Evolutionary conservation across 176 grass and related monocot genomes (phyloP).

Genomic region (Raddia guianensis): DNA sequence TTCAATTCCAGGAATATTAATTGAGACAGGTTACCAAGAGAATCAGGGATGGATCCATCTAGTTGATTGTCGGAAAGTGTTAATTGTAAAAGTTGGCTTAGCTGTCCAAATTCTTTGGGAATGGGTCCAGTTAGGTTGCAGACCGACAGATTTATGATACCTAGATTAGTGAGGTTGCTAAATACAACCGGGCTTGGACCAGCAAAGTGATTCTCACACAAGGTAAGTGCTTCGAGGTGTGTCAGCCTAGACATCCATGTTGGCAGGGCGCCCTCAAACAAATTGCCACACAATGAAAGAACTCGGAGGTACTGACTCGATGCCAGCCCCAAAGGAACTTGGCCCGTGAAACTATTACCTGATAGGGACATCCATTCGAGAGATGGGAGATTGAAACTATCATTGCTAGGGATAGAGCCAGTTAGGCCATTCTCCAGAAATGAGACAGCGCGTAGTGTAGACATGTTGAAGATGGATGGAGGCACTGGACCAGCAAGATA

Average conservation of each 20-base stretch:
- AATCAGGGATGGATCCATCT: not conserved
- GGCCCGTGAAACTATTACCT: not conserved
- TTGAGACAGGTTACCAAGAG: not conserved
- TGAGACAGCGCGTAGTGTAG: too few species aligned
- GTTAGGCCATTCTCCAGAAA: not conserved
- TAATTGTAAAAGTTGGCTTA: not conserved
- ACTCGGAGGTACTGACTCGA: not conserved
- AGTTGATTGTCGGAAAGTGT: not conserved
- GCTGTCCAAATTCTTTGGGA: not conserved
- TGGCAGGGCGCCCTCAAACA: constrained; percentile 14
- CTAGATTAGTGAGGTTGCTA: constrained; percentile 14
- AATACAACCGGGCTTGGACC: not conserved
- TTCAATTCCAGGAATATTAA: not conserved
- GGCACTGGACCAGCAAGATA: too few species aligned
- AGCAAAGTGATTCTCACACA: not conserved
- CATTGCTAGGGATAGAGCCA: not conserved
- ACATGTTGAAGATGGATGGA: too few species aligned
- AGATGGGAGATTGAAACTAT: constrained; percentile 14
- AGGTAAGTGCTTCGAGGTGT: not conserved
- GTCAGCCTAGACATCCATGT: constrained; percentile 13
- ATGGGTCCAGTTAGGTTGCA: constrained; percentile 1
- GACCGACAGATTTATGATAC: not conserved
- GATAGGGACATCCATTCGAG: not conserved
- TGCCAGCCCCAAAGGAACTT: constrained; percentile 4
- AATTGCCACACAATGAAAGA: not conserved